A percentile compares a stretch with the other conserved stretches of the same genome.
phyloP scores from a whole-genome alignment of 1,284 basidiomycete species.

The Vanrija pseudolonga region DNA sequence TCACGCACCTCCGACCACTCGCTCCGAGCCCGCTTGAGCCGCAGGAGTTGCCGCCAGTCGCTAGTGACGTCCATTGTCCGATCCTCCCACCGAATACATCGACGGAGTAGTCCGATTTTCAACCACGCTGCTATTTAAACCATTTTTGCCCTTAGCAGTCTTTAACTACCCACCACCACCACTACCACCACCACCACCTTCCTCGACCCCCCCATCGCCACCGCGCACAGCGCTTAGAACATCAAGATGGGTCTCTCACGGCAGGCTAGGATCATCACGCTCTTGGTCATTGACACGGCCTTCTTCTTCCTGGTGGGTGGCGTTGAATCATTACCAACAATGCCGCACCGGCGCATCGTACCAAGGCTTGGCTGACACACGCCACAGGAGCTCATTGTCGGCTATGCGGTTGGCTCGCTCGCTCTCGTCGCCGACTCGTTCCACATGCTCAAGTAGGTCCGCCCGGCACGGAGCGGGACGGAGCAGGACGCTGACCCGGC shows the following conservation, averaged over 20 bases:
- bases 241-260: constrained; percentile 61
- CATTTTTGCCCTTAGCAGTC: too few relatives aligned
- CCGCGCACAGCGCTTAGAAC: neutral
- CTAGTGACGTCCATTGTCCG: too few relatives aligned
- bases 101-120: too few relatives aligned
- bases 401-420: constrained; percentile 89
- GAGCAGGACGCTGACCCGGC: constrained; percentile 52
- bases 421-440: constrained; percentile 96
- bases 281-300: constrained; percentile 76
- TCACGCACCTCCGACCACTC: too few relatives aligned
- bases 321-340: neutral
- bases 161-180: too few relatives aligned
- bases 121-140: too few relatives aligned
- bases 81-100: too few relatives aligned
- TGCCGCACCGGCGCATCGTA: neutral
- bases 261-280: constrained; percentile 69
- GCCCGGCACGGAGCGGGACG: constrained; percentile 59
- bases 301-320: constrained; percentile 86
- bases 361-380: constrained; percentile 1
- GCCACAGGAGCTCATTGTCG: constrained; percentile 52
- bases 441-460: constrained; percentile 91
- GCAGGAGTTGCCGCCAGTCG: too few relatives aligned
- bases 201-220: neutral
- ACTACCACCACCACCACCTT: neutral
- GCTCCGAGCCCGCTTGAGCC: too few relatives aligned